These are phyloP conservation scores for Marchantia paleacea DNA, from an alignment of 225 moss, liverwort and hornwort genomes.

Conservation along the genomic window DNA sequence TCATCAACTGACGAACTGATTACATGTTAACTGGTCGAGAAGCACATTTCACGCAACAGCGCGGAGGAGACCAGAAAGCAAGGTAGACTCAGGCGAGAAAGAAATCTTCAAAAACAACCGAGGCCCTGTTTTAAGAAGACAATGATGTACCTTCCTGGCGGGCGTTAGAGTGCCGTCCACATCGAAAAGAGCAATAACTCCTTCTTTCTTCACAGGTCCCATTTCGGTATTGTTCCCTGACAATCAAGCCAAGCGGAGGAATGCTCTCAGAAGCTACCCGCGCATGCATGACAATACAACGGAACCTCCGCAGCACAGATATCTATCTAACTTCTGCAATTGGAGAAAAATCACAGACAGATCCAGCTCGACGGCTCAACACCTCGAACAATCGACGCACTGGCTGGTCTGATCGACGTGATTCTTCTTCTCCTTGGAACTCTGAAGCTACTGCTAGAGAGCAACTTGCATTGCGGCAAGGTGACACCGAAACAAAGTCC, in stretches of 20 bases:
- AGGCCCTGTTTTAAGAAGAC: not conserved
- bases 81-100: not conserved
- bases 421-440: not conserved
- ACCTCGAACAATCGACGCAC: not conserved
- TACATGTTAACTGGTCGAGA: not conserved
- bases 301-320: not conserved
- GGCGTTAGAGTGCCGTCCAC: conserved; percentile 85
- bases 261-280: not conserved
- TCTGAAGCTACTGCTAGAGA: not conserved
- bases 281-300: not conserved
- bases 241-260: not conserved
- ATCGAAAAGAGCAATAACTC: conserved; percentile 71
- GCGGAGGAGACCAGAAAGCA: not conserved
- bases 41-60: not conserved
- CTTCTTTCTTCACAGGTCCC: conserved; percentile 50
- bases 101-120: not conserved
- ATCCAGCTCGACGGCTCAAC: not conserved
- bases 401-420: not conserved
- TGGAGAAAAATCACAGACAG: not conserved
- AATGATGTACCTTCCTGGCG: conserved; percentile 56
- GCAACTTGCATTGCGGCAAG: not conserved
- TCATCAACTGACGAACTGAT: not conserved
- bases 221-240: conserved; percentile 18
- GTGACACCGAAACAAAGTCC: not conserved
- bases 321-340: not conserved